Evolutionary conservation across 1,284 basidiomycete genomes (phyloP).

Genomic region (Phenoliferia sp.): DNA sequence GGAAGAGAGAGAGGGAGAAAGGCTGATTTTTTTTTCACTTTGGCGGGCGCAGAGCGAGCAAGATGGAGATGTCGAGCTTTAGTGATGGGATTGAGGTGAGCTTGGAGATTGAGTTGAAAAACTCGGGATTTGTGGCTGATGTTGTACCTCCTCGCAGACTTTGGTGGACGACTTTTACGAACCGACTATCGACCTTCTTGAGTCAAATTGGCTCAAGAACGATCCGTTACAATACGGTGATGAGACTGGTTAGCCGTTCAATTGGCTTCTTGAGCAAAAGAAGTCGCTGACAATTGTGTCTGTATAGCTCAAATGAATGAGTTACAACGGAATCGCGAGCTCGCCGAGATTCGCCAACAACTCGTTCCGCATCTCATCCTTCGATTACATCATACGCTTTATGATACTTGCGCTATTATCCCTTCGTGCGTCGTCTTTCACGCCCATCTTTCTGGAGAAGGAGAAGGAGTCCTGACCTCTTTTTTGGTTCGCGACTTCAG

Average conservation of each 20-base stretch:
- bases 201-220: slow-evolving; percentile 49
- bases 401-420: slow-evolving; percentile 59
- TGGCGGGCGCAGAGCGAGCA: neutral
- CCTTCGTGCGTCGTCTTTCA: slow-evolving; percentile 59
- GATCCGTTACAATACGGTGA: slow-evolving; percentile 20
- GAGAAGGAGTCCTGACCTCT: too few relatives aligned
- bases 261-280: neutral
- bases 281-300: neutral
- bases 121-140: neutral
- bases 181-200: slow-evolving; percentile 45
- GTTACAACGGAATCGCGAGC: slow-evolving; percentile 48
- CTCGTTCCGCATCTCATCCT: slow-evolving; percentile 88
- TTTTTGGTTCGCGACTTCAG: slow-evolving; percentile 45
- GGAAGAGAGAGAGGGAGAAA: neutral
- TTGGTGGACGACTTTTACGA: slow-evolving; percentile 45
- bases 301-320: neutral
- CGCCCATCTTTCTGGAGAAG: neutral
- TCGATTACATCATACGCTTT: slow-evolving; percentile 70
- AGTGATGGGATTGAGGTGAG: slow-evolving; percentile 16
- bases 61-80: slow-evolving; percentile 18
- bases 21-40: neutral
- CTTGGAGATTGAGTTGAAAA: neutral
- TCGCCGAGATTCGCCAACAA: slow-evolving; percentile 75
- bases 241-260: slow-evolving; percentile 5
- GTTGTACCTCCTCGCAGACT: slow-evolving; percentile 5